Evolutionary conservation across 805 yeast species (phyloP).

Genomic region (Wickerhamiella cacticola): DNA sequence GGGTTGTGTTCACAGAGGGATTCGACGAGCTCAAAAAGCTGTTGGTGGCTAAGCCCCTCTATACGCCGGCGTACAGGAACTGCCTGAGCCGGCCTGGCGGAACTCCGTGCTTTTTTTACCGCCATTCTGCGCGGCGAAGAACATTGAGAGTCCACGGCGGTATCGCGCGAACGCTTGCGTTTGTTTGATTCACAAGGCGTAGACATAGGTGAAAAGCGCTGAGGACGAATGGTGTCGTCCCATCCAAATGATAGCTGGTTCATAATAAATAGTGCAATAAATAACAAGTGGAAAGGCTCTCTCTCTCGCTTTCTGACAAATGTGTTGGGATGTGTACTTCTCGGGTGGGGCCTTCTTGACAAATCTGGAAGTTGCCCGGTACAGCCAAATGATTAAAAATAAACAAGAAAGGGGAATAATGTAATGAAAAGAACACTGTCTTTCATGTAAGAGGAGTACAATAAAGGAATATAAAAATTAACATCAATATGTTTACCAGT

Average conservation of each 20-base stretch:
- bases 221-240: conserved; percentile 24
- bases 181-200: conserved; percentile 10
- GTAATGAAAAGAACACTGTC: background rate
- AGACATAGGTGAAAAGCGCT: conserved; percentile 1
- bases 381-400: no score
- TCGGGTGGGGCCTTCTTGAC: background rate
- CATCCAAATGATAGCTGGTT: conserved; percentile 17
- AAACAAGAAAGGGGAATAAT: background rate
- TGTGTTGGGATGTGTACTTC: background rate
- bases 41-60: conserved; percentile 51
- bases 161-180: conserved; percentile 22
- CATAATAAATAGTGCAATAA: conserved; percentile 2
- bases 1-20: conserved; percentile 50
- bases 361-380: conserved; percentile 3
- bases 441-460: no score
- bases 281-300: background rate
- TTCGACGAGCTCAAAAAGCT: conserved; percentile 42
- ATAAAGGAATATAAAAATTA: no score
- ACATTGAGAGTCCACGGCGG: conserved; percentile 6
- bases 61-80: conserved; percentile 53
- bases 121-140: conserved; percentile 4
- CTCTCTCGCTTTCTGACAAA: background rate
- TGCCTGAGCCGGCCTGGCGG: conserved; percentile 19
- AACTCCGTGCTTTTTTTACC: background rate
- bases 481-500: no score